Evolutionary conservation across 495 filamentous ascomycete species (phyloP).

Genomic region (Penicillium turbatum): DNA sequence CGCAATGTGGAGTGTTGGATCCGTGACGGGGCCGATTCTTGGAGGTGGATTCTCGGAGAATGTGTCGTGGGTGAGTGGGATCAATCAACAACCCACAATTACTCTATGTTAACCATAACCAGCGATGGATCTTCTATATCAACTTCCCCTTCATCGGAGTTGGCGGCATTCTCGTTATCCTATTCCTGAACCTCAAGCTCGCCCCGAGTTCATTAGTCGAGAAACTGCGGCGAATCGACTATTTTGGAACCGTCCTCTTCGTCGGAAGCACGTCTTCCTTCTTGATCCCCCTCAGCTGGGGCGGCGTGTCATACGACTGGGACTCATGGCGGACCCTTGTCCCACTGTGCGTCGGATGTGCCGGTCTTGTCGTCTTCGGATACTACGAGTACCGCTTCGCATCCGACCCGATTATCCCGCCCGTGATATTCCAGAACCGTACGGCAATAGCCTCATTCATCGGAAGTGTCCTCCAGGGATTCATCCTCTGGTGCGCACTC

Average conservation of each 20-base stretch:
- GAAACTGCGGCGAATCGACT: slow-evolving; percentile 55
- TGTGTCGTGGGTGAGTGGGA: slow-evolving; percentile 51
- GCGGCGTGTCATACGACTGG: slow-evolving; percentile 49
- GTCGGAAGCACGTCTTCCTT: slow-evolving; percentile 45
- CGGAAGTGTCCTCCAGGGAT: slow-evolving; percentile 44
- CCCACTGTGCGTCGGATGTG: slow-evolving; percentile 52
- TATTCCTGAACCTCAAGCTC: slow-evolving; percentile 49
- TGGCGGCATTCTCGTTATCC: slow-evolving; percentile 39
- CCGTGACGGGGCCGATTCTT: slow-evolving; percentile 62
- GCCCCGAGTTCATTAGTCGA: slow-evolving; percentile 29
- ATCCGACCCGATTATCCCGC: slow-evolving; percentile 46
- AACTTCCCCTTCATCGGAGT: slow-evolving; percentile 53
- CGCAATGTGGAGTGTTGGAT: slow-evolving; percentile 62
- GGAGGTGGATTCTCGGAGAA: slow-evolving; percentile 65
- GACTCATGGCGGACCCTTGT: slow-evolving; percentile 49
- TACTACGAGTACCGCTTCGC: slow-evolving; percentile 48
- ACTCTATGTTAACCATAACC: neutral
- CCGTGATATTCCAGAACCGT: slow-evolving; percentile 44
- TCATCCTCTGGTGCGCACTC: slow-evolving; percentile 46
- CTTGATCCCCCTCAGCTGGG: slow-evolving; percentile 49
- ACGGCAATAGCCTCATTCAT: slow-evolving; percentile 44
- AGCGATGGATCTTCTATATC: slow-evolving; percentile 53
- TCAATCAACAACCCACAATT: neutral
- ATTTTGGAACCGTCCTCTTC: slow-evolving; percentile 56
- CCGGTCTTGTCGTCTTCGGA: slow-evolving; percentile 42